A percentile compares a stretch with the other conserved stretches of the same genome.
phyloP scores from a whole-genome alignment of 495 filamentous ascomycete species.

The Letharia lupina region DNA sequence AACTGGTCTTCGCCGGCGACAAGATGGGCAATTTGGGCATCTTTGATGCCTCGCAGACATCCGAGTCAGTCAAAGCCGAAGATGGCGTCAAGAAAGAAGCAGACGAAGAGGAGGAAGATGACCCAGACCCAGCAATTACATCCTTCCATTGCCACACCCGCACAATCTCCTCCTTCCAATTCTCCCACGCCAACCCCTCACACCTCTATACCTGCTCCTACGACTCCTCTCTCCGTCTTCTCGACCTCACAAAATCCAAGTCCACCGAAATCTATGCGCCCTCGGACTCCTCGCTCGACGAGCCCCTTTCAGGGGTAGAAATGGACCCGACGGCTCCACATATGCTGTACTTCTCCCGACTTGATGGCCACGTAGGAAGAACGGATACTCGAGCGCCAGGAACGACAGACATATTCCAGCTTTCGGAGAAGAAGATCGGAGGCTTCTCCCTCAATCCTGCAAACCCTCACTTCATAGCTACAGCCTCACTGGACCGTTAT shows the following conservation, averaged over 20 bases:
- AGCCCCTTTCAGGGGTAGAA: conserved; percentile 74
- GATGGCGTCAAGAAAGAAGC: conserved; percentile 34
- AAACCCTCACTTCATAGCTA: conserved; percentile 74
- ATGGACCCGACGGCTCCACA: conserved; percentile 62
- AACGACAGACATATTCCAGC: conserved; percentile 52
- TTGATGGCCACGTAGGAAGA: conserved; percentile 70
- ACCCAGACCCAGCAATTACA: conserved; percentile 64
- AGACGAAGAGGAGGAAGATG: conserved; percentile 54
- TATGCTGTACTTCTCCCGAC: conserved; percentile 75
- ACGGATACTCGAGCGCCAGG: conserved; percentile 61
- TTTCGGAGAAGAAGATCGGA: conserved; percentile 92
- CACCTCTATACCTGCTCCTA: conserved; percentile 80
- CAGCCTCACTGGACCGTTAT: conserved; percentile 81
- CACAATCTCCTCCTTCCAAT: conserved; percentile 76
- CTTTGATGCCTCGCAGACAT: conserved; percentile 78
- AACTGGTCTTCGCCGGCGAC: conserved; percentile 89
- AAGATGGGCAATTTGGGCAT: conserved; percentile 90
- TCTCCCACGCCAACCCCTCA: conserved; percentile 60
- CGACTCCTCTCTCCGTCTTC: conserved; percentile 81
- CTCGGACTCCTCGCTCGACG: conserved; percentile 54
- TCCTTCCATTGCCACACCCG: conserved; percentile 83
- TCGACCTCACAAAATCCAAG: conserved; percentile 72
- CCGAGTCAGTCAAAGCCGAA: conserved; percentile 31
- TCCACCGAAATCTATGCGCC: conserved; percentile 75
- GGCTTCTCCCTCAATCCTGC: conserved; percentile 78